phyloP scores from a whole-genome alignment of 805 yeast genomes.

The Phaffomyces antillensis region DNA sequence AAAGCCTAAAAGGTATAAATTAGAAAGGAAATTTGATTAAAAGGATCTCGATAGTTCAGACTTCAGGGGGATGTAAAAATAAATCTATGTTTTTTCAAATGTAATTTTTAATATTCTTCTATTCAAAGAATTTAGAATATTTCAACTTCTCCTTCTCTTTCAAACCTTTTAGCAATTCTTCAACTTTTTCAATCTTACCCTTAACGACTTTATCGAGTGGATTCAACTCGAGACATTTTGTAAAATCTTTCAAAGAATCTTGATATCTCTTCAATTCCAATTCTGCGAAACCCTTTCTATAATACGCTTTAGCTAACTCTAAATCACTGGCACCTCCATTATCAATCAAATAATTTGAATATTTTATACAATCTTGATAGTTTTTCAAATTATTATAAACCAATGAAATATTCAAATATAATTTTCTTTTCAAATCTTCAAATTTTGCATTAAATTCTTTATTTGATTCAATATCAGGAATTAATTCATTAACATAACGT shows the following conservation, averaged over 20 bases:
- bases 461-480: slow-evolving; percentile 62
- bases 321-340: slow-evolving; percentile 28
- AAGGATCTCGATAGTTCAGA: too few relatives aligned
- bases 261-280: slow-evolving; percentile 38
- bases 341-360: slow-evolving; percentile 51
- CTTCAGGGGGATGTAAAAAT: too few relatives aligned
- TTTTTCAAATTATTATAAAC: slow-evolving; percentile 42
- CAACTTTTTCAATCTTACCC: slow-evolving; percentile 36
- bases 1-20: too few relatives aligned
- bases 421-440: slow-evolving; percentile 33
- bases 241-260: slow-evolving; percentile 41
- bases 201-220: slow-evolving; percentile 40
- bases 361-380: slow-evolving; percentile 44
- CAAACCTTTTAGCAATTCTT: slow-evolving; percentile 32
- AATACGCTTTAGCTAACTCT: slow-evolving; percentile 53
- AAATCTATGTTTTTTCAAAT: too few relatives aligned
- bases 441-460: slow-evolving; percentile 45
- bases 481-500: slow-evolving; percentile 62
- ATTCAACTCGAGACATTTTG: slow-evolving; percentile 34
- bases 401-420: slow-evolving; percentile 49
- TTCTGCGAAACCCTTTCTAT: slow-evolving; percentile 46
- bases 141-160: slow-evolving; percentile 46
- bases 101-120: too few relatives aligned
- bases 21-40: too few relatives aligned
- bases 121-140: slow-evolving; percentile 55